These are phyloP conservation scores for Mycena galericulata DNA, from an alignment of 768 basidiomycete genomes.

Conservation along the genomic window DNA sequence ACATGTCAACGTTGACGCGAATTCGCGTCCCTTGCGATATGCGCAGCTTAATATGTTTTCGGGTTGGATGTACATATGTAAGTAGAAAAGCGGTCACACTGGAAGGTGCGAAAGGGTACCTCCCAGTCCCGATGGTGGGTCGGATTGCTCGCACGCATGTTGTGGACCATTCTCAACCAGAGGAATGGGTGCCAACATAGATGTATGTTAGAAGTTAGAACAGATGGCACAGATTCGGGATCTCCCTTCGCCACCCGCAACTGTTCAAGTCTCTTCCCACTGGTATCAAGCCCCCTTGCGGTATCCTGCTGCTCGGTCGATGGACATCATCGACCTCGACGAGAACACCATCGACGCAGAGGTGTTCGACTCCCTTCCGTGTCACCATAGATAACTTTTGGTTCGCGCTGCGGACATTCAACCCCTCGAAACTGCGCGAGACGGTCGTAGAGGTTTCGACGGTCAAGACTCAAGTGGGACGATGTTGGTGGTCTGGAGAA, in stretches of 20 bases:
- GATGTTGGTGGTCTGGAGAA: conserved; percentile 99
- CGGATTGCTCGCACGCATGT: too few relatives aligned
- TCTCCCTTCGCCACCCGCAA: conserved; percentile 97
- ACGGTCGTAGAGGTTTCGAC: conserved; percentile 99
- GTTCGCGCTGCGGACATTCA: conserved; percentile 96
- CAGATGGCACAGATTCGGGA: conserved; percentile 99
- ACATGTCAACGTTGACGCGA: too few relatives aligned
- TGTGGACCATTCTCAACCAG: too few relatives aligned
- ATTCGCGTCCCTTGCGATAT: too few relatives aligned
- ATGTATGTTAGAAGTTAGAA: too few relatives aligned
- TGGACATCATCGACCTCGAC: conserved; percentile 96
- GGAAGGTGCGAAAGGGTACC: too few relatives aligned
- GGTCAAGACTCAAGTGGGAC: conserved; percentile 98
- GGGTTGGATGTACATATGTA: too few relatives aligned
- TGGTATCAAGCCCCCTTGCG: conserved; percentile 99
- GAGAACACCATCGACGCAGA: conserved; percentile 99
- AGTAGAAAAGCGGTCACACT: too few relatives aligned
- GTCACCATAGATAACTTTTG: conserved; percentile 99
- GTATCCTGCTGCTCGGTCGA: conserved; percentile 99
- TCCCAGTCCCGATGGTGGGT: too few relatives aligned
- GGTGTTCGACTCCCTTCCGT: conserved; percentile 97
- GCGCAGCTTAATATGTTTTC: too few relatives aligned
- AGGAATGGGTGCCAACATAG: too few relatives aligned
- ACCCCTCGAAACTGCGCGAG: conserved; percentile 98
- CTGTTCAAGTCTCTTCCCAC: conserved; percentile 99